Base-by-base conservation (phyloP, 2,329 filamentous ascomycete species). In the Epicoccum sorghinum region DNA sequence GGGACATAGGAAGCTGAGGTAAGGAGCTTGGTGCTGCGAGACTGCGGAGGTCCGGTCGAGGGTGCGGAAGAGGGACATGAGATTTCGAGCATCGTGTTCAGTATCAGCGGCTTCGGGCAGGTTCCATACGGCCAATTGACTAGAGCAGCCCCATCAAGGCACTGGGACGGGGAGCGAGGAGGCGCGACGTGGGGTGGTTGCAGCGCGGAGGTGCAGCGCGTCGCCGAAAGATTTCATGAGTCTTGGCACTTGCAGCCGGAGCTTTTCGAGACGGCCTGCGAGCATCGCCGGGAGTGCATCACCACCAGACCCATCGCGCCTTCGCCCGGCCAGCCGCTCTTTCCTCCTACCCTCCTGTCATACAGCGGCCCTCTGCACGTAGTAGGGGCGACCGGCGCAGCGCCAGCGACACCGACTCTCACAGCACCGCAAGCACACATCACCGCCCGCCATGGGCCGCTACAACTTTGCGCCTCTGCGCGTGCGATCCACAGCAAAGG, bases 21-120 rank as follows among this genome's bases (percentile, higher is more conserved):
- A 45, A 1, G 72, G 67, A 30, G 62, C 62, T 37, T 59, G 37
- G 49, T 61, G 55, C 68, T 69, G 75, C 78, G 78, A 77, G 74
- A 77, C 72, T 70, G 77, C 70, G 72, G 78, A 77, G 75, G 77
- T 76, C 79, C 80, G 78, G 72, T 81, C 77, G 75, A 81, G 78
- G 76, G 77, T 78, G 77, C 79, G 79, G 78, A 82, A 73, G 77
- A 81, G 77, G 83, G 82, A 85, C 86, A 88, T 88, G 83, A 83
- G 82, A 81, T 70, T 77, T 73, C 78, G 78, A 76, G 80, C 85
- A 88, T 87, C 65, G 79, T 86, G 83, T 77, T 49, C 75, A 71
- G 65, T 52, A 58, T 58, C 53, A 51, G 58, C 47, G 37, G 52
- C 41, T 37, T 51, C 47, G 54, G 55, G 47, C 45, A 41, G 50